A percentile compares a stretch with the other conserved stretches of the same genome.
phyloP scores from a whole-genome alignment of 148 eudicot species.

The Fagopyrum esculentum region DNA sequence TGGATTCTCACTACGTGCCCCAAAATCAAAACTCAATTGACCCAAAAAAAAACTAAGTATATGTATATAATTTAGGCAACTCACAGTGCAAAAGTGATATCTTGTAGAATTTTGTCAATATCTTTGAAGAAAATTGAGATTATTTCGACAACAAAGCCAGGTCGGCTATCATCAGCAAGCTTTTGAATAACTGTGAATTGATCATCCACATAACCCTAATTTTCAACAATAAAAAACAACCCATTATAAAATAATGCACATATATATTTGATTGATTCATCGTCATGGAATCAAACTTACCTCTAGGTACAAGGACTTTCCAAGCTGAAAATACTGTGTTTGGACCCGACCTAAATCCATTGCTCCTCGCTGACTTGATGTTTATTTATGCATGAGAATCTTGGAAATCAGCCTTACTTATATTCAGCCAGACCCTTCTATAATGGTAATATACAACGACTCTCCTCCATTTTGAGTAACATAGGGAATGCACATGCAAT shows the following conservation, averaged over 20 bases:
- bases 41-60: not conserved
- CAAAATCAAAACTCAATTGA: no score
- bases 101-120: not conserved
- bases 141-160: not conserved
- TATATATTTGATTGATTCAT: no score
- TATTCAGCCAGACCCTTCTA: no score
- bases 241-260: no score
- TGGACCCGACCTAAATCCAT: not conserved
- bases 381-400: no score
- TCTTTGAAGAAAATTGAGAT: conserved; percentile 1
- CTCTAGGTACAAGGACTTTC: not conserved
- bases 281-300: no score
- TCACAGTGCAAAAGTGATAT: not conserved
- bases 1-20: not conserved
- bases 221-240: not conserved
- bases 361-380: no score
- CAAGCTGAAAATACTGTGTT: not conserved
- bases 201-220: conserved; percentile 7
- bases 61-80: not conserved
- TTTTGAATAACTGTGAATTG: not conserved
- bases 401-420: no score
- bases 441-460: no score
- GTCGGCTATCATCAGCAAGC: not conserved
- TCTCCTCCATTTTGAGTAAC: no score
- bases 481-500: no score